Evolutionary conservation across 2,329 filamentous ascomycete species (phyloP), one percentile per base, ranked within the genome.

Genomic region (Colletotrichum sansevieriae): DNA sequence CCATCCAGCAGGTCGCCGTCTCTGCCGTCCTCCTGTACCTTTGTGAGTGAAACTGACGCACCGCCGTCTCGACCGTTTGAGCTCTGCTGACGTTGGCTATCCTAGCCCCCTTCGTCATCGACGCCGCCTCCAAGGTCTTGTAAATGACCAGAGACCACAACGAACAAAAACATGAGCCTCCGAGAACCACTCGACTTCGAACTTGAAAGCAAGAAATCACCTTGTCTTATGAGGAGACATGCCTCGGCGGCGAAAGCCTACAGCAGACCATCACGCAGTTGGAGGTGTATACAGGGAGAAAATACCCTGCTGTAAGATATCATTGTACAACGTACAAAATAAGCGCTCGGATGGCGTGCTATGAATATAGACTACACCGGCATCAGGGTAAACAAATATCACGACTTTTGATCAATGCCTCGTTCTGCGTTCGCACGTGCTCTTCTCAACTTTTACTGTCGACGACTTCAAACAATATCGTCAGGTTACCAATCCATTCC

Each of bases 1-100:
- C 90, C 58, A 83, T 95, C 73, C 89, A 92, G 82, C 86, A 85
- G 75, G 91, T 91, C 71, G 77, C 91, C 63, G 85, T 88, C 44
- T 88, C 89, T 15, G 90, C 90, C 71, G 83, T 90, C 44, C 79
- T 92, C 57, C 85, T 96, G 56, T 95, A 95, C 78, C 82, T 96
- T 70, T 93, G 93, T 96, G 88, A 65, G 91, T 78, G 9, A n/a
- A 43, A 18, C 20, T 13, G 9, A 13, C 13, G 5, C 41, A 46
- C 2, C 1, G 8, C 29, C 7, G 7, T 39, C 25, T 11, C 43
- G 29, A 1, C 43, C 22, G 11, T 37, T 25, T 7, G 39, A n/a
- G 18, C 7, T 10, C 20, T 41, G 11, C 55, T 55, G 60, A 59
- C n/a, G 12, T 20, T 44, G 1, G n/a, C 7, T 41, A 2, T 18